Base-by-base conservation (phyloP, 768 basidiomycete genomes). In the Tricholoma sp. region DNA sequence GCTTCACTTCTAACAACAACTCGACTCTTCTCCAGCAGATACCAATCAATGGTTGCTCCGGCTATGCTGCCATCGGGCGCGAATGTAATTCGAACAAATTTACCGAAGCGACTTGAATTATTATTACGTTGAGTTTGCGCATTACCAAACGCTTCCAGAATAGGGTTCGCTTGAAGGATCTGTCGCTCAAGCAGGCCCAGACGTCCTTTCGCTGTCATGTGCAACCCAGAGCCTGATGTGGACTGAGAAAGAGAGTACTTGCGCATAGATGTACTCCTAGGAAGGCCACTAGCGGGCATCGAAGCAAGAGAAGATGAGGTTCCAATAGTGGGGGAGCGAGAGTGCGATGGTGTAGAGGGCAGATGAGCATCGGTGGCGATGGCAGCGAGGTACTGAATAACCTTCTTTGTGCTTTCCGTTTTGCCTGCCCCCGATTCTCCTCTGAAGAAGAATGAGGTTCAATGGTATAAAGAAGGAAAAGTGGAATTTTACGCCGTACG, bases 351-450 rank as follows among this genome's bases (percentile, higher is more conserved):
- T 3, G 78, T 66, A 13, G 78, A 67, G 8, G 82, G 76, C 15
- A 76, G 73, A 63, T 90, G 83, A 1, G 81, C 76, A 63, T 94
- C 91, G 10, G 91, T 84, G 2, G 97, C 97, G 62, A 98, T 98
- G 6, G 97, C 93, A 0, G 97, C 96, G 41, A 99, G 84, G 72
- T 98, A 99, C 70, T 98, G 97, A 54, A 99, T 99, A 65, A 98
- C 96, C 67, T 98, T 98, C 80, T 99, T 98, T 12, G 90, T 91
- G 73, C 96, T 98, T 69, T 98, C 97, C 2, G 97, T 99, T 78
- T 98, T 99, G 44, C 97, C 97, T 3, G 97, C 97, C 34, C 97
- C 97, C 7, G 97, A 98, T 78, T 99, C 97, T 42, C 97, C 97
- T 8, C 95, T 97, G 63, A 0, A 45, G 18, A 33, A 15, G 47